Evolutionary conservation across 1,139 yeast genomes (phyloP), one percentile per base, ranked within the genome.

Genomic region (Yamadazyma spencermartinsiae): DNA sequence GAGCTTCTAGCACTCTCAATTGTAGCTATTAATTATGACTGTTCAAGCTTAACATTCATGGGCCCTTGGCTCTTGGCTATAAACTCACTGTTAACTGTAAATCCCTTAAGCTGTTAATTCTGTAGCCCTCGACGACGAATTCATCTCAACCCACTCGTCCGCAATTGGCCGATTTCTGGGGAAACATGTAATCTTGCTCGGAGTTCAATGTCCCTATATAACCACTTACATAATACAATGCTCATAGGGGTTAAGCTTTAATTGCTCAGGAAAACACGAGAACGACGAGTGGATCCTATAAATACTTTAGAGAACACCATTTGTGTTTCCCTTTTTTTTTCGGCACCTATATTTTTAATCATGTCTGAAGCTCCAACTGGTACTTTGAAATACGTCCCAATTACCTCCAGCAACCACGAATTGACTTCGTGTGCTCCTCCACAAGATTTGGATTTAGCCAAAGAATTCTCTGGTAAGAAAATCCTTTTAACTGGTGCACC

Each of bases 401-500:
- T 71, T 63, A 48, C 68, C 26, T 62, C 70, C 42, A 79, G 61
- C 35, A 60, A 63, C 42, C 65, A 64, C 5, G 68, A 55, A 27
- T 57, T 77, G 34, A 59, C 68, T 39, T 72, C 82, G 20, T 78
- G 85, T 54, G 76, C 79, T 35, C 62, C 63, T 35, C 89, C 89
- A 34, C 56, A 63, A 30, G 64, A 63, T 24, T 68, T 74, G 45
- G 75, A 79, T 51, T 68, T 81, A 43, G 67, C 70, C 43, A 67
- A 68, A 56, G 39, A 73, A 49, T 62, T 66, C 61, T 52, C 69
- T 61, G 75, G 72, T 48, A 74, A 74, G 60, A 77, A 74, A 49
- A 74, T 86, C 33, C 79, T 86, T 31, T 71, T 87, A 52, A 87
- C 90, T 30, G 76, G 87, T 41, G 95, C 86, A 19, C 96, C 96